Evolutionary conservation across 1,139 yeast species (phyloP), one percentile per base, ranked within the genome.

Genomic region (Geotrichum europaeum): DNA sequence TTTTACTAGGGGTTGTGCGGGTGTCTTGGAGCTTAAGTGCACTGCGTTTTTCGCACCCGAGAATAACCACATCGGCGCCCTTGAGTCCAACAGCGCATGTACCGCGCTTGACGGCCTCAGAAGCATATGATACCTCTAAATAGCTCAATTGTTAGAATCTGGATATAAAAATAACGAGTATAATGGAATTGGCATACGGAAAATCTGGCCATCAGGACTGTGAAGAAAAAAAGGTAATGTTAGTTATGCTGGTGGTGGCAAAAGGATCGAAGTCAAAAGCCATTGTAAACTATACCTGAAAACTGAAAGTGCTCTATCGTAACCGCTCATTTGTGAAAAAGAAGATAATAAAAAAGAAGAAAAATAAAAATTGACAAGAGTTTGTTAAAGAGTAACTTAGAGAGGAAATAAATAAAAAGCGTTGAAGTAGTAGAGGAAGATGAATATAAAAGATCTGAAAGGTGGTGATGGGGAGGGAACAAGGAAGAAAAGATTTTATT

Each of bases 151-250:
- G 52, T 61, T 53, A 54, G 59, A 58, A 53, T 40, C 30, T 15
- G 20, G 1, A 25, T n/a, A 36, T 30, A 30, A 28, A 20, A 15
- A 51, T 20, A n/a, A 15, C 47, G 45, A 45, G 40, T 52, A 47
- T 5, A 20, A 15, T 43, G 6, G 40, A 53, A 47, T n/a, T 49
- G 52, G 81, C 85, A 64, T 80, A 82, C 86, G 98, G 80, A 94
- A 94, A 73, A 92, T 97, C 75, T 94, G 97, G 66, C 99, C 99
- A 78, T 94, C 99, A 65, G 99, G 99, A 74, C 96, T 88, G 69
- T 49, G 56, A 51, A 51, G 7, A 24, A 52, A 70, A 22, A 40
- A 70, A 66, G 69, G 69, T 65, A 61, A 49, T 18, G 49, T 13
- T 51, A 49, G 36, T 55, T 30, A n/a, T 12, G 7, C 22, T 18